Percentiles rank a stretch among this genome's conserved stretches.
phyloP scores from a whole-genome alignment of 2,329 filamentous ascomycete species.

The Calonectria hawksworthii region DNA sequence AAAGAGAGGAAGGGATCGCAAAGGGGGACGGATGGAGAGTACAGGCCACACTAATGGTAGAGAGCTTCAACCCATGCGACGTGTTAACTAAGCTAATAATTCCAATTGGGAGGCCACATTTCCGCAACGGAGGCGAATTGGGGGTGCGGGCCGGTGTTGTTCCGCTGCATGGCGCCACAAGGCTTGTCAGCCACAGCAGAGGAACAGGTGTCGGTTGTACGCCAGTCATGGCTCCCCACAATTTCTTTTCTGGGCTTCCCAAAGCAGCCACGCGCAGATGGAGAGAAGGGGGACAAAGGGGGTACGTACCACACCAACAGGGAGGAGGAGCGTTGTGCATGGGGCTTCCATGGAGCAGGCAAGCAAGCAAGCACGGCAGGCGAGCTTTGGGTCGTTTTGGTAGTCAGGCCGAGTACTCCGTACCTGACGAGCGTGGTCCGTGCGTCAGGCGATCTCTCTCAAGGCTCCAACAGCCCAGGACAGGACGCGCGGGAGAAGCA shows the following conservation, averaged over 20 bases:
- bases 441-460: slow-evolving; percentile 11
- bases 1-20: slow-evolving; percentile 16
- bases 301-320: not conserved
- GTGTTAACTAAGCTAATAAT: slow-evolving; percentile 26
- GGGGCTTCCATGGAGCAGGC: not conserved
- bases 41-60: slow-evolving; percentile 15
- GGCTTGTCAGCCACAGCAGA: not conserved
- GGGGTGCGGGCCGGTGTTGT: slow-evolving; percentile 3
- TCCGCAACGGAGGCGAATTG: slow-evolving; percentile 9
- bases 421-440: slow-evolving; percentile 8
- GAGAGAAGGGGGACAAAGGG: not conserved
- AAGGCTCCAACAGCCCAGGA: slow-evolving; percentile 7
- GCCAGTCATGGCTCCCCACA: not conserved
- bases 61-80: slow-evolving; percentile 26
- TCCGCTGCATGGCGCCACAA: not conserved
- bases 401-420: slow-evolving; percentile 8
- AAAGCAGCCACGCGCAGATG: not conserved
- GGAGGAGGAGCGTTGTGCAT: not conserved
- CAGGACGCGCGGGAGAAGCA: not conserved
- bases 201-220: not conserved
- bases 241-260: not conserved
- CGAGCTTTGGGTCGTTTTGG: not conserved
- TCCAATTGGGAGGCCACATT: slow-evolving; percentile 29
- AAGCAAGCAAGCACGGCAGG: slow-evolving; percentile 5
- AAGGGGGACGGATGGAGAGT: slow-evolving; percentile 15